Base-by-base conservation (phyloP, 192 early-diverging fungal species). In the Coemansia sp. region DNA sequence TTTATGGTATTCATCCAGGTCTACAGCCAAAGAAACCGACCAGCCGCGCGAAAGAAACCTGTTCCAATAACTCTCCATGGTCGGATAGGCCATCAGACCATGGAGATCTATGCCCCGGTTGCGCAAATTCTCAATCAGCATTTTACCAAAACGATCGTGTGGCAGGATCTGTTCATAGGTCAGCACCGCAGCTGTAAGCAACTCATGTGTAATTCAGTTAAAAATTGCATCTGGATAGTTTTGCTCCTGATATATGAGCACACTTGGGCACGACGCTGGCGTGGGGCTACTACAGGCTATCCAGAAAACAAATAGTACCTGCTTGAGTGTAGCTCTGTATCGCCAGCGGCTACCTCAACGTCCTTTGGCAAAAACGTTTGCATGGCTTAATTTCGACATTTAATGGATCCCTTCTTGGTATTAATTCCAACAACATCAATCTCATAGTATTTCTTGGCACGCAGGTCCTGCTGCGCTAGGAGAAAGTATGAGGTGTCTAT, bases 151-250 rank as follows among this genome's bases (percentile, higher is more conserved):
- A 8, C 87, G 67, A 64, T 98, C 93, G 39, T 85, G 56, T 0
- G 96, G 96, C 19, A 82, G 62, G 50, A 98, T 93, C 72, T 94
- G 94, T 52, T 98, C 96, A 64, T 95, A 98, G 3, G 87, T 75
- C 11, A 92, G 54, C 52, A 95, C 88, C 1, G 55, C 72, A 5
- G 83, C 65, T 13, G 71, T 52, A 1, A 46, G 37, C 32, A 86
- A 52, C 17, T 72, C 58, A 3, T 55, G 27, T 0, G 80, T 81
- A 30, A 85, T 78, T 89, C 88, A 91, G 39, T 82, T 55, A 4
- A 98, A 41, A 29, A 98, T 86, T 3, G 34, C 34, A 34, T 87
- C 78, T 0, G 89, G 82, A 39, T 80, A 67, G 8, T 47, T 15
- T 1, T 90, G 81, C 27, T 84, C 78, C 22, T 95, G 61, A 68